Base-by-base conservation (phyloP, 768 basidiomycete species). In the Austroboletus eburneus region DNA sequence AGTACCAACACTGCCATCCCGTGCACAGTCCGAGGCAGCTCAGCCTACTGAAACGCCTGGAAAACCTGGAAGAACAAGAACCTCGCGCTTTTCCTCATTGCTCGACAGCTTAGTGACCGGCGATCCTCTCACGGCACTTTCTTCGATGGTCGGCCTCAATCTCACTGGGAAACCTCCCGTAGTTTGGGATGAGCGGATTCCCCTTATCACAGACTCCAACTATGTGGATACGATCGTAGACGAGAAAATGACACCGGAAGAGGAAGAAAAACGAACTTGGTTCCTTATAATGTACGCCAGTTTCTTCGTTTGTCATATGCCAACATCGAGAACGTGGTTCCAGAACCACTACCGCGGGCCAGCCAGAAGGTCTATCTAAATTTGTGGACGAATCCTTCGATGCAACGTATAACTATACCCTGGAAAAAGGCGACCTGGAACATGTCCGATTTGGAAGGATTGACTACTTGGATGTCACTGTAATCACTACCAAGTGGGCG, bases 401-500 rank as follows among this genome's bases (percentile, higher is more conserved):
- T 57, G 72, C 76, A 10, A 77, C 90, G 3, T 89, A 74, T 63
- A 87, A 91, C 62, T 67, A 76, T 51, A 77, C 83, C 5, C 43
- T 77, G 27, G 61, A 77, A 13, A 76, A 74, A 18, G 75, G 74
- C 9, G 87, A 85, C 61, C 66, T 89, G 16, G 81, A 80, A 3
- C 63, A 88, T 58, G 77, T 93, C 46, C 81, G 78, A 47, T 94
- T 85, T 78, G 92, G 80, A 42, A 81, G 92, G 50, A 80, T 95
- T 48, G 90, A 94, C 70, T 95, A 92, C 65, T 69, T 91, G 52
- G 83, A 85, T 51, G 91, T 93, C 52, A 91, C 88, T 4, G 68
- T 73, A 43, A 65, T 92, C 46, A 93, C 91, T 46, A 91, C 90
- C 2, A 86, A 85, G 59, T 95, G 92, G 92, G 71, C 64, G 29